Evolutionary conservation across 768 basidiomycete genomes (phyloP).

Genomic region (Cystobasidium ongulense): DNA sequence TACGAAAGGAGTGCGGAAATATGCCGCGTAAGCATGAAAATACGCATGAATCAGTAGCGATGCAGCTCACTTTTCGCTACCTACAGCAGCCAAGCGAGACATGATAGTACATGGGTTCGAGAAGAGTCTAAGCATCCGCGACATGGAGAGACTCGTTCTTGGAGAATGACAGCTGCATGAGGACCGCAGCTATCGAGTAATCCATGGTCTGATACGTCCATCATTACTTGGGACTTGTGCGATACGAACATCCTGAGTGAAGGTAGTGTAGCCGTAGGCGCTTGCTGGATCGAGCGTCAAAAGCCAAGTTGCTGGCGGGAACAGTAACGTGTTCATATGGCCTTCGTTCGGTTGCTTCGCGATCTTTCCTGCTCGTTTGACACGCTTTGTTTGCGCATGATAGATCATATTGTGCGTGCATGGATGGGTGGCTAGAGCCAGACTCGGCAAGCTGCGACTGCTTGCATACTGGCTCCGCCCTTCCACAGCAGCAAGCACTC

Average conservation of each 20-base stretch:
- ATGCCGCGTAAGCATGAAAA: slow-evolving; percentile 19
- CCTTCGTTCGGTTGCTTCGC: not conserved
- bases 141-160: not conserved
- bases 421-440: not conserved
- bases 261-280: not conserved
- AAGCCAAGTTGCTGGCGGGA: slow-evolving; percentile 12
- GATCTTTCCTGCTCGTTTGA: not conserved
- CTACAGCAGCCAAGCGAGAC: slow-evolving; percentile 5
- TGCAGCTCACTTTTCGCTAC: not conserved
- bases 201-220: not conserved
- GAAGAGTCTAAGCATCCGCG: not conserved
- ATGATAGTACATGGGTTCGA: slow-evolving; percentile 6
- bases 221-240: not conserved
- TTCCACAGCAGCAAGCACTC: slow-evolving; percentile 2
- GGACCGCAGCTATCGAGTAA: not conserved
- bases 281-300: slow-evolving; percentile 1
- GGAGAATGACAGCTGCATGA: not conserved
- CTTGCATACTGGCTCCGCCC: not conserved
- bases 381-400: not conserved
- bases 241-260: not conserved
- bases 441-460: not conserved
- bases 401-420: slow-evolving; percentile 12
- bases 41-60: not conserved
- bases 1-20: slow-evolving; percentile 7
- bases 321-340: slow-evolving; percentile 1